phyloP scores from a whole-genome alignment of 257 asterid species.

The Scutellaria galericulata region DNA sequence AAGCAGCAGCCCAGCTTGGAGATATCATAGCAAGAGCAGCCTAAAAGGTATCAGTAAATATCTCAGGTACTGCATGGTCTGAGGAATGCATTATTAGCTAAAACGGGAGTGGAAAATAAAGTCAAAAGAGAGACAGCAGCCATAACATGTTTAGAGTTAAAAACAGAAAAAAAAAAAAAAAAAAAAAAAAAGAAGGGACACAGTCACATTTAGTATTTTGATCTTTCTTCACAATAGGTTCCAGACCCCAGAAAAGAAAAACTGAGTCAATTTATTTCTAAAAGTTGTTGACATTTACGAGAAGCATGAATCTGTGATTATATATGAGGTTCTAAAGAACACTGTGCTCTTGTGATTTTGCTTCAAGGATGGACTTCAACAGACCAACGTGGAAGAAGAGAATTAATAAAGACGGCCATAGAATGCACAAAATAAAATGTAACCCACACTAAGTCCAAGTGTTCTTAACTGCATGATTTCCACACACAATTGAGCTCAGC shows the following conservation, averaged over 20 bases:
- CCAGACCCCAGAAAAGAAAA: slow-evolving; percentile 17
- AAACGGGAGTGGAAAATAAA: not conserved
- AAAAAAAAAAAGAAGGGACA: slow-evolving; percentile 6
- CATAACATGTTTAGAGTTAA: slow-evolving; percentile 2
- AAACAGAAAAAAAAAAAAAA: slow-evolving; percentile 6
- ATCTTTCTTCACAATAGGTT: slow-evolving; percentile 11
- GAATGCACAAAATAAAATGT: slow-evolving; percentile 3
- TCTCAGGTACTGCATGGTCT: slow-evolving; percentile 36
- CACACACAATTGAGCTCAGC: slow-evolving; percentile 1
- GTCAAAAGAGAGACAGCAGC: slow-evolving; percentile 7
- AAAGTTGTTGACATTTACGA: slow-evolving; percentile 9
- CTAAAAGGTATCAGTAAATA: slow-evolving; percentile 45
- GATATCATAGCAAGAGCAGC: slow-evolving; percentile 98
- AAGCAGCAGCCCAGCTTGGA: slow-evolving; percentile 99
- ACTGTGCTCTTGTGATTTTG: slow-evolving; percentile 25
- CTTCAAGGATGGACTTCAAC: slow-evolving; percentile 30
- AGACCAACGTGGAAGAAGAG: slow-evolving; percentile 30
- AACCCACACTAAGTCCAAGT: slow-evolving; percentile 24
- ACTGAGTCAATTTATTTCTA: not conserved
- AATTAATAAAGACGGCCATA: slow-evolving; percentile 11
- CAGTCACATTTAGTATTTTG: not conserved
- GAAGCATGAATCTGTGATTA: slow-evolving; percentile 1
- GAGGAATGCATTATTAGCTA: slow-evolving; percentile 29
- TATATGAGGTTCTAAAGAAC: slow-evolving; percentile 10
- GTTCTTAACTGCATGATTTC: slow-evolving; percentile 26